phyloP scores from a whole-genome alignment of 352 stramenopile genomes.

The Elongisporangium prolatum region DNA sequence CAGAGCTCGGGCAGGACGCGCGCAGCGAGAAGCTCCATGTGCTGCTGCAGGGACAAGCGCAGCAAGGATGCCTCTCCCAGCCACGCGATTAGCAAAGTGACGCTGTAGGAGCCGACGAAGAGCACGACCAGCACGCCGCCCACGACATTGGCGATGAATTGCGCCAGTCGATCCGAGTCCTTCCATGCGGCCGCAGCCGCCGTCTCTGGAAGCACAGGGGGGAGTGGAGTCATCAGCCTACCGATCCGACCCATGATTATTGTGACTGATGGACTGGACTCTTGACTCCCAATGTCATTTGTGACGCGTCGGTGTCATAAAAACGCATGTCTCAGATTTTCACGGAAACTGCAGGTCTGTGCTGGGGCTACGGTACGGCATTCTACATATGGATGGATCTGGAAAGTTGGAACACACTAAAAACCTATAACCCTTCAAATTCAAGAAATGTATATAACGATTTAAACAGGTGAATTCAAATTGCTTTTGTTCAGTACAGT shows the following conservation, averaged over 20 bases:
- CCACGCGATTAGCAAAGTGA: constrained; percentile 18
- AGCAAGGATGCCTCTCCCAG: constrained; percentile 27
- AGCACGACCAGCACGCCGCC: constrained; percentile 43
- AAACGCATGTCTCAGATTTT: background rate
- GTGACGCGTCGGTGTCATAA: background rate
- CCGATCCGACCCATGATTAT: background rate
- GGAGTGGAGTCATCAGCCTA: background rate
- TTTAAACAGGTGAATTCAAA: no score
- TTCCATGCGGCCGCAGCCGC: constrained; percentile 30
- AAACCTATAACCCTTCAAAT: no score
- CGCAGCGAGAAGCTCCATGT: background rate
- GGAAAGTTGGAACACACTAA: no score
- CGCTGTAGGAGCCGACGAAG: constrained; percentile 30
- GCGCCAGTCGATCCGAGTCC: constrained; percentile 48
- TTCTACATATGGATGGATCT: no score
- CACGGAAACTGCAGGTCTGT: background rate
- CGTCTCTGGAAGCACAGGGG: background rate
- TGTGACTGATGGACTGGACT: background rate
- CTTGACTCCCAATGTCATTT: background rate
- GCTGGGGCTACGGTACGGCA: no score
- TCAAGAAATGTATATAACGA: no score
- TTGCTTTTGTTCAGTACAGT: no score
- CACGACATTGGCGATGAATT: constrained; percentile 60
- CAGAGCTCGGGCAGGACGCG: constrained; percentile 3
- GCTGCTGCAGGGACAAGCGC: constrained; percentile 17